Evolutionary conservation across 352 stramenopile genomes (phyloP).

Genomic region (Globisporangium takayamanum): DNA sequence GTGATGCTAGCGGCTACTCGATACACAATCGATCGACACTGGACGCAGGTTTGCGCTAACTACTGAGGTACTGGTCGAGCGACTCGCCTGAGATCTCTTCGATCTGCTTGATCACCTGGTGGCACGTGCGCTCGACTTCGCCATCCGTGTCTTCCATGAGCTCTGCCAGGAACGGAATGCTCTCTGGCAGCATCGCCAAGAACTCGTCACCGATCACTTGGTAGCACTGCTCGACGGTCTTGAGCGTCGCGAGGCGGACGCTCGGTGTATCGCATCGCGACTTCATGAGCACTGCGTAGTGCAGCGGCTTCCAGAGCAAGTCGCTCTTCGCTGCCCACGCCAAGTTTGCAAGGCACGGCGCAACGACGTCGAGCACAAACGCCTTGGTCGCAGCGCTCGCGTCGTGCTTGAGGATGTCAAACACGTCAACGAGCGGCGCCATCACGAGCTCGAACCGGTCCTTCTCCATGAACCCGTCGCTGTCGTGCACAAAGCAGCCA

Average conservation of each 20-base stretch:
- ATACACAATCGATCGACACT: too few species aligned
- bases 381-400: constrained; percentile 20
- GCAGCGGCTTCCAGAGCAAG: constrained; percentile 84
- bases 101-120: constrained; percentile 87
- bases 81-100: constrained; percentile 87
- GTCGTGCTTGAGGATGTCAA: constrained; percentile 62
- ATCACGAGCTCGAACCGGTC: constrained; percentile 78
- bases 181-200: constrained; percentile 84
- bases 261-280: constrained; percentile 54
- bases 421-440: constrained; percentile 60
- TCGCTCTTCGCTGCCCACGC: constrained; percentile 85
- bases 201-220: constrained; percentile 85
- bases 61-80: constrained; percentile 77
- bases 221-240: constrained; percentile 84
- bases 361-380: constrained; percentile 66
- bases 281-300: constrained; percentile 87
- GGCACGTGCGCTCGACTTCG: constrained; percentile 79
- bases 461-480: constrained; percentile 84
- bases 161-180: constrained; percentile 85
- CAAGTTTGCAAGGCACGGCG: constrained; percentile 67
- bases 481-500: constrained; percentile 83
- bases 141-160: constrained; percentile 84
- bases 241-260: constrained; percentile 70
- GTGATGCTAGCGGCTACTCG: too few species aligned
- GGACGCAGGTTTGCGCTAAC: neutral